Base-by-base conservation (phyloP, 257 asterid genomes). In the Scutellaria minor region DNA sequence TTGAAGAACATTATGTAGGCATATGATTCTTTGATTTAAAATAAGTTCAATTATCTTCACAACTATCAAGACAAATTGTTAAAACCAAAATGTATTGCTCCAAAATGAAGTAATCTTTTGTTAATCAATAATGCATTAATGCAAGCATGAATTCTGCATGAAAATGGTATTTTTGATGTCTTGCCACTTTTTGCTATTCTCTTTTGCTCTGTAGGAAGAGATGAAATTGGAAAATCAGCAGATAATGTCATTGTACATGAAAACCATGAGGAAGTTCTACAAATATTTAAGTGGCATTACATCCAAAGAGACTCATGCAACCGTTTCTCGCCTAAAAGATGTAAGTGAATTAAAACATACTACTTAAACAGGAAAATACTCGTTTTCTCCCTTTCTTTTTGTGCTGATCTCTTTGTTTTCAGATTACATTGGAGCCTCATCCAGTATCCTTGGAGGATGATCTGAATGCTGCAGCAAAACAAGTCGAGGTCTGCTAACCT, bases 401-500 rank as follows among this genome's bases (percentile, higher is more conserved):
- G 42, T 10, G 15, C 75, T 50, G n/a, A 48, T 14, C 2, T 13
- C 11, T 39, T 70, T 40, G 67, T 62, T 72, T 77, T 68, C 85
- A 92, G 98, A 83, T 86, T 71, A n/a, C 61, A 7, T 14, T 91
- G 93, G 88, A 90, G 70, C 95, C 98, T 46, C 97, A 85, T 77
- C 81, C 84, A 3, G 50, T 88, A 62, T 85, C 99, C 35, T 63
- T 94, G 53, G 99, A 94, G 13, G 97, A 91, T n/a, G 98, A 94
- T 80, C 88, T 92, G 70, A 77, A 88, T 8, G 83, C 84, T 40
- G 99, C 75, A 57, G 97, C 92, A 20, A 88, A 84, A 56, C 82
- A 80, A 86, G 90, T 88, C 68, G 78, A 87, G 97, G 98, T 93
- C 75, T 60, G 82, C 13, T 55, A 6, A 42, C 10, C 5, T 60